phyloP scores from a whole-genome alignment of 768 basidiomycete species.

The Pleurotus eryngii region DNA sequence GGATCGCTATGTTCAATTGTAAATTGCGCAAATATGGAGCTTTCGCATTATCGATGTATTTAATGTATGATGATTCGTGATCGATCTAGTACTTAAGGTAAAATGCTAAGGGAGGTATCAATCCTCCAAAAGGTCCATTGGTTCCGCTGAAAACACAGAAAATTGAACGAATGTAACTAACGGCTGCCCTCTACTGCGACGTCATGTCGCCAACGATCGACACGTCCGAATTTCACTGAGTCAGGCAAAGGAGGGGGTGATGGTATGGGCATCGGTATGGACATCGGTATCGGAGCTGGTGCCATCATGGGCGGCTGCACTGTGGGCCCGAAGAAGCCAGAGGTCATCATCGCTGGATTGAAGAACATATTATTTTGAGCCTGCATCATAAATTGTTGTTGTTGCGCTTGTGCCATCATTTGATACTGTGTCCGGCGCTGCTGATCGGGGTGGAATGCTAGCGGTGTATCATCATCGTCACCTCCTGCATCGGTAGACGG shows the following conservation, averaged over 20 bases:
- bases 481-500: constrained; percentile 22
- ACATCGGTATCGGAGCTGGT: constrained; percentile 45
- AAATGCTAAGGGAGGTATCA: neutral
- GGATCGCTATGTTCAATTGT: constrained; percentile 2
- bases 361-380: constrained; percentile 78
- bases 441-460: constrained; percentile 76
- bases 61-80: constrained; percentile 3
- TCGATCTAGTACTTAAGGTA: too few species aligned
- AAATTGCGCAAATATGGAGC: constrained; percentile 4
- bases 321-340: constrained; percentile 64
- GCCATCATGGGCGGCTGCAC: constrained; percentile 38
- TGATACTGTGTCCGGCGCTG: constrained; percentile 71
- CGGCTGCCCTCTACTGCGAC: constrained; percentile 66
- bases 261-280: constrained; percentile 48
- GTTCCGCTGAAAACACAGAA: neutral
- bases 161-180: constrained; percentile 6
- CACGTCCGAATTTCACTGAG: constrained; percentile 60
- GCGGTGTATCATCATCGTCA: constrained; percentile 68
- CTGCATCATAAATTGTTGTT: constrained; percentile 68
- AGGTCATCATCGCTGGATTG: constrained; percentile 64
- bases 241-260: constrained; percentile 68
- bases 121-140: neutral
- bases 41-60: constrained; percentile 9
- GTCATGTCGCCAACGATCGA: constrained; percentile 80
- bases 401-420: constrained; percentile 47